Base-by-base conservation (phyloP, 495 filamentous ascomycete genomes). In the Zalerion maritima region DNA sequence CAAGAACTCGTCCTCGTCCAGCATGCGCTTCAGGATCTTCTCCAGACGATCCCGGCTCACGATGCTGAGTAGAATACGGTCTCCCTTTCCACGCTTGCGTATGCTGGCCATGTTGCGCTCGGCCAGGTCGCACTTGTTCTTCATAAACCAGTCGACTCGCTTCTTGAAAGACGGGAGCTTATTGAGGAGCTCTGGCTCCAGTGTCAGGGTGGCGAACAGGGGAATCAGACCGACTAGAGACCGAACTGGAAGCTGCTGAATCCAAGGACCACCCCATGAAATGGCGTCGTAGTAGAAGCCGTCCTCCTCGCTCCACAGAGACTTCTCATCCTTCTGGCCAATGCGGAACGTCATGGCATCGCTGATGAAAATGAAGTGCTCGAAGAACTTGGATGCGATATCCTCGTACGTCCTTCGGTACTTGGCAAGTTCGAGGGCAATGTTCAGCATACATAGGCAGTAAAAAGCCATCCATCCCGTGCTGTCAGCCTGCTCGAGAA, bases 391-490 rank as follows among this genome's bases (percentile, higher is more conserved):
- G 26, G 81, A 87, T 1, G 87, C 87, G 57, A 96, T 93, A 39
- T 96, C 87, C 60, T 96, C 87, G 47, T 96, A 96, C 24, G 76
- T 92, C n/a, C 87, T 73, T 8, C 87, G 73, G 49, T 94, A 84
- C 57, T 94, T 96, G 14, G 87, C 85, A 32, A 96, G 60, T 54
- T 94, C 87, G 13, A 96, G 64, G 6, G 85, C 76, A 43, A 96
- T 94, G 49, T 96, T 96, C 41, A 96, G 64, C 87, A 96, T 96
- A 55, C 69, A 78, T 29, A 96, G 58, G 38, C 73, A 92, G 55
- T 93, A 96, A 47, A 94, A 94, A 9, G 78, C 87, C 87, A 96
- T 96, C 87, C 87, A 96, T 28, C 87, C 87, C 4, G 87, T 96
- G 41, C 82, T 91, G 61, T 96, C 87, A 6, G 87, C 87, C 57